Percentiles rank a stretch among this genome's conserved stretches.
phyloP scores from a whole-genome alignment of 768 basidiomycete genomes.

The Tricholoma matsutake region DNA sequence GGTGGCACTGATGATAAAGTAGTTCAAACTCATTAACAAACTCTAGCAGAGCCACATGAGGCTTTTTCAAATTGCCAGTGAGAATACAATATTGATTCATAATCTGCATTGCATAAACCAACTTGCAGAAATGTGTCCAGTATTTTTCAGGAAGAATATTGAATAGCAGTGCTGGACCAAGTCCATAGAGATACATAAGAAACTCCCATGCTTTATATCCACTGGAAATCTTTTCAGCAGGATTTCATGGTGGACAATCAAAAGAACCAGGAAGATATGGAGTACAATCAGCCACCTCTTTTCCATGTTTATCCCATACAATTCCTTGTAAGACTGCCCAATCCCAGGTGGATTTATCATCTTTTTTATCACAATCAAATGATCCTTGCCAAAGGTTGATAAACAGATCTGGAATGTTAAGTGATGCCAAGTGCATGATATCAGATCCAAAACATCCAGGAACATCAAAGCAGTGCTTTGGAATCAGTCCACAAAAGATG shows the following conservation, averaged over 20 bases:
- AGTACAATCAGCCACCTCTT: constrained; percentile 4
- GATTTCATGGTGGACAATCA: constrained; percentile 28
- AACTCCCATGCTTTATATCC: constrained; percentile 31
- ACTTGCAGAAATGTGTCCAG: constrained; percentile 27
- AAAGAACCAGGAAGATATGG: constrained; percentile 19
- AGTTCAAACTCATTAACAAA: neutral
- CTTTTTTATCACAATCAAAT: neutral
- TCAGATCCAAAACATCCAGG: neutral
- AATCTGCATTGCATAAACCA: constrained; percentile 21
- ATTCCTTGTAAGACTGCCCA: constrained; percentile 1
- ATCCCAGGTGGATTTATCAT: neutral
- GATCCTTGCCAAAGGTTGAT: neutral
- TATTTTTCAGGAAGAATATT: constrained; percentile 22
- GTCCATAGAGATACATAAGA: constrained; percentile 22
- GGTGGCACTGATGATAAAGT: neutral
- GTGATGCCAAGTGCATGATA: neutral
- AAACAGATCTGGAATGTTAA: neutral
- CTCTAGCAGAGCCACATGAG: constrained; percentile 19
- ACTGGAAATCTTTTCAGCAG: constrained; percentile 27
- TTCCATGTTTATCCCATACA: constrained; percentile 12
- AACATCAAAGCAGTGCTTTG: neutral
- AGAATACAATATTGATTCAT: constrained; percentile 22
- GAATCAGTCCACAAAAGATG: neutral
- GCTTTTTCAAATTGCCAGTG: constrained; percentile 11
- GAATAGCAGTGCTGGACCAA: constrained; percentile 26